phyloP scores from a whole-genome alignment of 2,329 filamentous ascomycete genomes.

The Elsinoe necatrix region DNA sequence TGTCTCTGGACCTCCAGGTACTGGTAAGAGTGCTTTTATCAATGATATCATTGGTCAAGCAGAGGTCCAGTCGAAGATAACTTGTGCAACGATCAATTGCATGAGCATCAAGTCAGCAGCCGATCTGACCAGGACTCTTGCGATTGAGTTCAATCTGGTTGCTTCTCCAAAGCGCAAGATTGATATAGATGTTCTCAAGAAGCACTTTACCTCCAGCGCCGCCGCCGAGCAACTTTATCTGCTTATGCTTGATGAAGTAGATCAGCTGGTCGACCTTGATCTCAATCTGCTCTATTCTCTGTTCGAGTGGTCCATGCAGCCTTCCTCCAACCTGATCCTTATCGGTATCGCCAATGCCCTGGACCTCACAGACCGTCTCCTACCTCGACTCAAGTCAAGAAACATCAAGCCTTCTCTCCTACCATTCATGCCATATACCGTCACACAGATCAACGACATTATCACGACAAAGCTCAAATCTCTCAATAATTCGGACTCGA shows the following conservation, averaged over 20 bases:
- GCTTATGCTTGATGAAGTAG: conserved; percentile 91
- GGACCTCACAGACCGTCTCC: conserved; percentile 87
- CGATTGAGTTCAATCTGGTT: conserved; percentile 58
- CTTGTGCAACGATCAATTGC: conserved; percentile 81
- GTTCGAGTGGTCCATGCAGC: conserved; percentile 92
- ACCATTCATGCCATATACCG: conserved; percentile 87
- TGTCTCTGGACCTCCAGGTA: conserved; percentile 90
- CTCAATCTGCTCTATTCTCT: conserved; percentile 81
- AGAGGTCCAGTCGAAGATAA: conserved; percentile 45
- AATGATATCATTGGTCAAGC: conserved; percentile 63
- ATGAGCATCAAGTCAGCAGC: conserved; percentile 88
- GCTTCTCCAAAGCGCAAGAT: conserved; percentile 55
- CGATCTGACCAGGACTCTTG: conserved; percentile 72
- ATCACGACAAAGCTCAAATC: conserved; percentile 73
- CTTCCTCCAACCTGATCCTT: conserved; percentile 68
- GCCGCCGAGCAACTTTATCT: conserved; percentile 54
- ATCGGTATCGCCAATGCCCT: conserved; percentile 94
- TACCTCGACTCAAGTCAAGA: conserved; percentile 85
- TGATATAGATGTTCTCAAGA: conserved; percentile 59
- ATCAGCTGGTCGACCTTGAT: conserved; percentile 83
- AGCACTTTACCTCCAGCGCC: conserved; percentile 58
- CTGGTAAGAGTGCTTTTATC: conserved; percentile 92
- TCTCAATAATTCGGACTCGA: conserved; percentile 44
- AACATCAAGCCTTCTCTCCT: conserved; percentile 84
- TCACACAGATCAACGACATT: conserved; percentile 76